phyloP scores from a whole-genome alignment of 805 yeast genomes.

The Pichia cabralensis region DNA sequence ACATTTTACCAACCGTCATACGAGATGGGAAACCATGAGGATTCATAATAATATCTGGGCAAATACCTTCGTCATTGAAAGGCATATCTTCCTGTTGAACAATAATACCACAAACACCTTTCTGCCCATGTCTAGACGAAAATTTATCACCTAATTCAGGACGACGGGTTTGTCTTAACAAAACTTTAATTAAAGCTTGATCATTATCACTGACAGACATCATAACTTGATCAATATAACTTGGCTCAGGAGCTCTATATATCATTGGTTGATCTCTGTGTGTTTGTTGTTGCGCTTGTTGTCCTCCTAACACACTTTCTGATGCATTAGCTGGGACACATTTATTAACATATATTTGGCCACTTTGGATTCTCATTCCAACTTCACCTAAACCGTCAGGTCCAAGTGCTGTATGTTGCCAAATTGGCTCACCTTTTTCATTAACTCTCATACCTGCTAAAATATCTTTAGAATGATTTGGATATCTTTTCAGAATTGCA shows the following conservation, averaged over 20 bases:
- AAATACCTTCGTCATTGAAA: conserved; percentile 82
- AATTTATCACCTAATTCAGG: conserved; percentile 98
- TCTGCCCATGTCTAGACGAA: conserved; percentile 96
- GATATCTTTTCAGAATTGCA: conserved; percentile 78
- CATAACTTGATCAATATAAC: conserved; percentile 95
- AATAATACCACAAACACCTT: conserved; percentile 98
- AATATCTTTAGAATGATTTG: conserved; percentile 87
- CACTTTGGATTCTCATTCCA: conserved; percentile 81
- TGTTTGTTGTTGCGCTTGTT: conserved; percentile 27
- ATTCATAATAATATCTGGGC: conserved; percentile 95
- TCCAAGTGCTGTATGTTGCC: conserved; percentile 80
- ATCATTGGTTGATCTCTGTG: conserved; percentile 87
- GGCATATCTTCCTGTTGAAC: conserved; percentile 97
- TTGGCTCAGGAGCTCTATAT: conserved; percentile 92
- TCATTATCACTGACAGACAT: conserved; percentile 93
- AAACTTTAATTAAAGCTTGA: conserved; percentile 85
- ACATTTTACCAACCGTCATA: conserved; percentile 99
- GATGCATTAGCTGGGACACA: conserved; percentile 83
- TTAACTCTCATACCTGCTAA: conserved; percentile 87
- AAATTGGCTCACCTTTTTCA: conserved; percentile 69
- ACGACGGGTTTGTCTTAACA: conserved; percentile 89
- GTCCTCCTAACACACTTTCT: conserved; percentile 45
- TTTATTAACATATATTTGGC: conserved; percentile 90
- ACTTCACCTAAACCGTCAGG: conserved; percentile 97
- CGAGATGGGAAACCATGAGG: conserved; percentile 99